Evolutionary conservation across 163 green algal species (phyloP).

Genomic region (Chlorella variabilis): DNA sequence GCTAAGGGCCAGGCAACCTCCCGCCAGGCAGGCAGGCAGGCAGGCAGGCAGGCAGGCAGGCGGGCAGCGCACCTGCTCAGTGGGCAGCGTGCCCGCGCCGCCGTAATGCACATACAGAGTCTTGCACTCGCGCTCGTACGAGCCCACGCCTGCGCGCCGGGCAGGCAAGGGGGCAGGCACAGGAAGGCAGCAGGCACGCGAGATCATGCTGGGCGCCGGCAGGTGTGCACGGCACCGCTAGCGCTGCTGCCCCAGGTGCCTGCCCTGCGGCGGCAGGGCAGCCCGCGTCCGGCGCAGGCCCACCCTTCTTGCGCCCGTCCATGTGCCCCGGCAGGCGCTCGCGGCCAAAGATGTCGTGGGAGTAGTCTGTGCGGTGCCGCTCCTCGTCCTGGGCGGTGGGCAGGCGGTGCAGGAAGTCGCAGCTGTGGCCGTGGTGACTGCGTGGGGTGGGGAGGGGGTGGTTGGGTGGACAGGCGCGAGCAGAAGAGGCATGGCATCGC

Average conservation of each 20-base stretch:
- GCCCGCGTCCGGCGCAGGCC: neutral
- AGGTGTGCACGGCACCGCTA: too few relatives aligned
- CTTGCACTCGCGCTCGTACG: conserved; percentile 66
- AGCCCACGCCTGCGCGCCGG: conserved; percentile 56
- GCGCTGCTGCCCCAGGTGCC: too few relatives aligned
- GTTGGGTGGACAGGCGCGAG: neutral
- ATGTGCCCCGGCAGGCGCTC: conserved; percentile 56
- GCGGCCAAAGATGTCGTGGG: conserved; percentile 77
- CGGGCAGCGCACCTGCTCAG: conserved; percentile 49
- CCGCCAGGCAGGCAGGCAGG: neutral
- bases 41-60: too few relatives aligned
- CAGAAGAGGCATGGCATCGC: neutral
- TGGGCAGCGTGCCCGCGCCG: conserved; percentile 59
- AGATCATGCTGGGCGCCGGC: too few relatives aligned
- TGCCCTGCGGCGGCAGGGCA: neutral
- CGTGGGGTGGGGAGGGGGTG: conserved; percentile 5
- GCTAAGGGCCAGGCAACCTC: neutral
- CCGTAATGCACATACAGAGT: conserved; percentile 81
- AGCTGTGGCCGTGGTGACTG: conserved; percentile 73
- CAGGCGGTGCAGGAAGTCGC: conserved; percentile 75
- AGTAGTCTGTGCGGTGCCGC: conserved; percentile 52
- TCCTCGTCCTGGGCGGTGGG: conserved; percentile 64
- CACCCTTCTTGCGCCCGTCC: conserved; percentile 56
- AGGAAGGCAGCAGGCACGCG: too few relatives aligned
- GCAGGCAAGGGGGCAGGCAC: too few relatives aligned